Conservation (phyloP, 768 basidiomycete species). For the Coprinellus micaceus region DNA sequence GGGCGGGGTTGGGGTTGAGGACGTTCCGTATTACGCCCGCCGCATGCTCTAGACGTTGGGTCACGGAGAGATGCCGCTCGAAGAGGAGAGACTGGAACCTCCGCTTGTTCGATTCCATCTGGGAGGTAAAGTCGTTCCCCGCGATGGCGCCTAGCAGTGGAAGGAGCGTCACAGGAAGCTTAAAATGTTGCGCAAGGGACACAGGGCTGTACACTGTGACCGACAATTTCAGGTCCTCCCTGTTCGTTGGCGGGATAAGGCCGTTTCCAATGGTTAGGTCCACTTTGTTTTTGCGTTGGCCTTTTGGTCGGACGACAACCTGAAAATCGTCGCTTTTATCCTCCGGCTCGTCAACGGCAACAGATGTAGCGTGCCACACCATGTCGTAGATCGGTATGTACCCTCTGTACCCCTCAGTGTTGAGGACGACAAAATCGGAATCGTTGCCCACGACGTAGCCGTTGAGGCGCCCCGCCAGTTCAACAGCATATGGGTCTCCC, state of each 20-base stretch:
- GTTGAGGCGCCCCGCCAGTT: slow-evolving; percentile 67
- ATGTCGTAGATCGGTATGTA: slow-evolving; percentile 77
- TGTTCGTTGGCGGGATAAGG: slow-evolving; percentile 51
- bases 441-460: slow-evolving; percentile 78
- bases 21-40: slow-evolving; percentile 55
- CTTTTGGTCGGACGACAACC: slow-evolving; percentile 50
- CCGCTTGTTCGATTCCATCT: slow-evolving; percentile 42
- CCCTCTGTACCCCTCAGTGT: slow-evolving; percentile 71
- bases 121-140: slow-evolving; percentile 75
- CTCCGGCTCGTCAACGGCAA: slow-evolving; percentile 24
- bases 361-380: slow-evolving; percentile 50
- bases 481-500: slow-evolving; percentile 81
- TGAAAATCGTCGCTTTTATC: slow-evolving; percentile 54
- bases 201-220: slow-evolving; percentile 60
- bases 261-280: slow-evolving; percentile 31
- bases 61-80: slow-evolving; percentile 49
- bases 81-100: slow-evolving; percentile 66
- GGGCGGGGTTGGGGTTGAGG: slow-evolving; percentile 45
- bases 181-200: slow-evolving; percentile 58
- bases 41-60: slow-evolving; percentile 65
- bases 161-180: slow-evolving; percentile 65
- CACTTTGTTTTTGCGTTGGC: slow-evolving; percentile 37
- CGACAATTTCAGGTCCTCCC: slow-evolving; percentile 46
- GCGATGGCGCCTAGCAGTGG: slow-evolving; percentile 76
- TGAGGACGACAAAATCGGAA: slow-evolving; percentile 80